Base-by-base conservation (phyloP, 2,329 filamentous ascomycete genomes). In the Ophiostoma sp. region DNA sequence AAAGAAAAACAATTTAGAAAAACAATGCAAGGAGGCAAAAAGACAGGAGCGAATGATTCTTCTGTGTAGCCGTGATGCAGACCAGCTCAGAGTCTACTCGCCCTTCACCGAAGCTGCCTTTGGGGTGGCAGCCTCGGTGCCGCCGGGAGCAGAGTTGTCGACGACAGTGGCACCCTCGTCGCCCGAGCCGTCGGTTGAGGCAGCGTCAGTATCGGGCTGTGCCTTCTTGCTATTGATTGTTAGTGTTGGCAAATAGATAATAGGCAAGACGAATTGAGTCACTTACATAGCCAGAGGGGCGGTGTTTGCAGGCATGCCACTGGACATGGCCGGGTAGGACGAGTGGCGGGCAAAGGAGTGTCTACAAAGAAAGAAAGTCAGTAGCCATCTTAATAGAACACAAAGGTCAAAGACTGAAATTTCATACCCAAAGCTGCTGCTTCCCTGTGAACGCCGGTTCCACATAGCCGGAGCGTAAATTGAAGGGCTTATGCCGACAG, bases 101-200 rank as follows among this genome's bases (percentile, higher is more conserved):
- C 69, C 69, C 33, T 69, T 71, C 31, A 48, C 23, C 5, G 70
- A n/a, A 15, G 41, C 36, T 6, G 68, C 35, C 62, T 68, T 72
- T 36, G 72, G 44, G n/a, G 72, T 69, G 15, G 35, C 41, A 2
- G 67, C 39, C 35, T 65, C 71, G 2, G 31, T 80, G 69, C 79
- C 78, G 69, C 79, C 78, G 69, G 80, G 81, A 68, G 78, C 77
- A 69, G 80, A 78, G 68, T 80, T 81, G 72, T 86, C 83, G 67
- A 84, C 81, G 72, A 87, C 81, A n/a, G 85, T 86, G 70, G 83
- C 81, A 72, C 82, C 83, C 75, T 87, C 85, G 73, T 85, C 84
- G 71, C 79, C 83, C 57, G 81, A 79, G 67, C 78, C 79, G 72
- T 81, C 79, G 66, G 83, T 85, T 69, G 82, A 78, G 66, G 79